Base-by-base conservation (phyloP, 2,329 filamentous ascomycete species). In the Aotearoamyces nothofagi region DNA sequence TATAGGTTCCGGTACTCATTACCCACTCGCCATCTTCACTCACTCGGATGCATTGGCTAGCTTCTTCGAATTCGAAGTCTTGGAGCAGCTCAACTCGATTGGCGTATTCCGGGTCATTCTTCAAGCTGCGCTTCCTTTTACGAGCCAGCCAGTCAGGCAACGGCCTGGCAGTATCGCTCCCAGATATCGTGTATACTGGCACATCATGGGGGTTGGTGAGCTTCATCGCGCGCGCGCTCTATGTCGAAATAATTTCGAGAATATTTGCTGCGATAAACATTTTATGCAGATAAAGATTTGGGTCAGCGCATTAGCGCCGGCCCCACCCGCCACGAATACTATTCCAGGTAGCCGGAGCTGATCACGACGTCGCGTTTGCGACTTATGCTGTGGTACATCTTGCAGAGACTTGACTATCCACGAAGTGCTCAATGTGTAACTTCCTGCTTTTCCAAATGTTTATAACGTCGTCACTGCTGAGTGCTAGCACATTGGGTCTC, bases 21-120 rank as follows among this genome's bases (percentile, higher is more conserved):
- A 90, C 73, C 86, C 90, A 98, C 50, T 96, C 78, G 27, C 87
- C 87, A 68, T 98, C 90, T 33, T 93, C 86, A 44, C 82, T 93
- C 38, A 90, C 71, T 27, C 83, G 71, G 38, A 98, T 72, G 50
- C 87, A 94, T 41, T 77, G 72, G 49, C 84, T 93, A 22, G 92
- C 87, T 56, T 93, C 86, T 46, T 94, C 86, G 46, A 98, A 96
- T 49, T 92, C 86, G 53, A 98, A 98, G 50, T 98, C 90, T 47
- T 98, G 90, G 20, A 98, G 67, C 33, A 98, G 64, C 54, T 98
- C 90, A 43, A 98, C 77, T 40, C 90, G 78, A 52, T 84, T 93
- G 38, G 86, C 78, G 55, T 87, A 96, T 50, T 94, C 87, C 35
- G 79, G 66, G 49, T 96, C 87, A 41, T 87, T 75, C 56, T 96